These are phyloP conservation scores for Coniochaeta pulveracea DNA, from an alignment of 2,329 filamentous ascomycete genomes.

Conservation along the genomic window DNA sequence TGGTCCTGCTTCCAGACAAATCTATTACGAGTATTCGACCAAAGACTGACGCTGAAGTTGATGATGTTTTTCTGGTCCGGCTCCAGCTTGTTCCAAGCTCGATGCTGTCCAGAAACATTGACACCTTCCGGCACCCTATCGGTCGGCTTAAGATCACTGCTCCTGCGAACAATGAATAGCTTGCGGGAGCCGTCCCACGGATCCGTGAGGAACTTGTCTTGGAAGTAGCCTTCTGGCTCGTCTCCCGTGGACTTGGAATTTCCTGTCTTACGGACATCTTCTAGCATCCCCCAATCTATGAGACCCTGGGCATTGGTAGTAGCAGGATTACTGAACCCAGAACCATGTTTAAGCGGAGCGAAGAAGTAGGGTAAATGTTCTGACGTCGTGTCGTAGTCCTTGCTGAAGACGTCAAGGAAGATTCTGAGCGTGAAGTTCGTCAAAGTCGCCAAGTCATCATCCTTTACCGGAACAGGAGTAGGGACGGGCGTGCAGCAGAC, in stretches of 20 bases:
- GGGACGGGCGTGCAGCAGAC: slow-evolving; percentile 38
- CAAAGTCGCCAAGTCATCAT: slow-evolving; percentile 39
- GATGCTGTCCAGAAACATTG: slow-evolving; percentile 33
- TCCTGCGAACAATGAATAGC: slow-evolving; percentile 40
- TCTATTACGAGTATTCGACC: slow-evolving; percentile 42
- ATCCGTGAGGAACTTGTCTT: slow-evolving; percentile 43
- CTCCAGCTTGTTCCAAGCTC: slow-evolving; percentile 21
- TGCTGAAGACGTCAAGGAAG: slow-evolving; percentile 83
- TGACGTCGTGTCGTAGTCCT: slow-evolving; percentile 56
- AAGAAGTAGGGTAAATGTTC: slow-evolving; percentile 74
- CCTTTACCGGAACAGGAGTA: slow-evolving; percentile 28
- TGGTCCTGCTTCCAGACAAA: slow-evolving; percentile 54
- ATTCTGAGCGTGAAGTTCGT: slow-evolving; percentile 62
- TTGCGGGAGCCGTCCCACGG: slow-evolving; percentile 53
- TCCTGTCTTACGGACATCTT: slow-evolving; percentile 20
- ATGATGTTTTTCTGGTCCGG: slow-evolving; percentile 49
- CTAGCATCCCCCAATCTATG: slow-evolving; percentile 54
- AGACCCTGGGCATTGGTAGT: slow-evolving; percentile 15
- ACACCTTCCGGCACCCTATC: slow-evolving; percentile 53
- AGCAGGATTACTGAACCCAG: slow-evolving; percentile 15
- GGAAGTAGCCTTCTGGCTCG: slow-evolving; percentile 35
- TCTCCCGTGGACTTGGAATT: slow-evolving; percentile 20
- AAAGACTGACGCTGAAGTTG: slow-evolving; percentile 74
- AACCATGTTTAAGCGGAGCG: slow-evolving; percentile 38
- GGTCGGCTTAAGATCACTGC: slow-evolving; percentile 46